A percentile compares a stretch with the other conserved stretches of the same genome.
Evolutionary conservation across 352 stramenopile species (phyloP).

Genomic region (Plasmopara viticola): DNA sequence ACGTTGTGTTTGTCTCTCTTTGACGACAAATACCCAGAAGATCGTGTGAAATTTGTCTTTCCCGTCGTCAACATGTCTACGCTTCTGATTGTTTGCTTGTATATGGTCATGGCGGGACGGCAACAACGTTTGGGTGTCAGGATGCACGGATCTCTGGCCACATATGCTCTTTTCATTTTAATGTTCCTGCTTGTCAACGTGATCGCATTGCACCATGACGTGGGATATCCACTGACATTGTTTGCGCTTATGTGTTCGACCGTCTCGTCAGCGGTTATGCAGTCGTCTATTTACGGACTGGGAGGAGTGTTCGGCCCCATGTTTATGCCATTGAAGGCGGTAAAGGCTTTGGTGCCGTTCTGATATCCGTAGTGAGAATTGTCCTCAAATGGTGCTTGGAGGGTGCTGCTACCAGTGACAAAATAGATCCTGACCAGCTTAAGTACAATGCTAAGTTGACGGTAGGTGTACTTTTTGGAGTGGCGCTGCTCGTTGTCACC

Average conservation of each 20-base stretch:
- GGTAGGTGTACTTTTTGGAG: slow-evolving; percentile 61
- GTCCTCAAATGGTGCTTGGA: slow-evolving; percentile 51
- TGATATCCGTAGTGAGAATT: slow-evolving; percentile 62
- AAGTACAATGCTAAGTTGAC: slow-evolving; percentile 26
- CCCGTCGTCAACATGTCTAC: slow-evolving; percentile 83
- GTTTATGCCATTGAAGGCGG: slow-evolving; percentile 76
- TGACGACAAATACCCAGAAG: slow-evolving; percentile 46
- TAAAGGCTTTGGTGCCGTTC: slow-evolving; percentile 69
- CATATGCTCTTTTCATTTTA: slow-evolving; percentile 50
- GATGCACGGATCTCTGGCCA: slow-evolving; percentile 47
- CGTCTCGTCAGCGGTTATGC: slow-evolving; percentile 57
- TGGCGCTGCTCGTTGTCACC: slow-evolving; percentile 47
- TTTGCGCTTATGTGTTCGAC: slow-evolving; percentile 58
- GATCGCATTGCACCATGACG: slow-evolving; percentile 30
- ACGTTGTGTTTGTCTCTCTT: slow-evolving; percentile 77
- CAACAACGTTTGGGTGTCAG: slow-evolving; percentile 51
- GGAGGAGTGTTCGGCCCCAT: slow-evolving; percentile 68
- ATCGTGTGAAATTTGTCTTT: slow-evolving; percentile 73
- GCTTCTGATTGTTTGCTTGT: slow-evolving; percentile 66
- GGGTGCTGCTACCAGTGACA: slow-evolving; percentile 1
- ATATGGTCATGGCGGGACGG: slow-evolving; percentile 70
- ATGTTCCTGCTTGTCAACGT: slow-evolving; percentile 58
- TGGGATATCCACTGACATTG: slow-evolving; percentile 55
- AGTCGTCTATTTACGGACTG: slow-evolving; percentile 68
- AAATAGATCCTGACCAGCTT: slow-evolving; percentile 5